Conservation (phyloP, 225 moss, liverwort and hornwort species). For the Neckera pumila region DNA sequence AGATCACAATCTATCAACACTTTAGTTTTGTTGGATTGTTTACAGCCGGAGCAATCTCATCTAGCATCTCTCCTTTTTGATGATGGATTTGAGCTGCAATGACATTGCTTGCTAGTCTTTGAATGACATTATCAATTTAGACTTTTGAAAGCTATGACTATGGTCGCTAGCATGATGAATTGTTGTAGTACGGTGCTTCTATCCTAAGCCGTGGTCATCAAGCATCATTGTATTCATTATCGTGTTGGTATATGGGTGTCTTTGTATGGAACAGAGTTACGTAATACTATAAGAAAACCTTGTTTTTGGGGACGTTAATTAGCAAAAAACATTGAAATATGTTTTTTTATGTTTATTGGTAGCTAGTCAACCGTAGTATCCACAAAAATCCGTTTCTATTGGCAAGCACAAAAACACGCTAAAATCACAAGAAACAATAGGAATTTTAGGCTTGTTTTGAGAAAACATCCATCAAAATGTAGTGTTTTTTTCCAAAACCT, state of each 20-base stretch:
- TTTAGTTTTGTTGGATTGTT: neutral
- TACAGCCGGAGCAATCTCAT: neutral
- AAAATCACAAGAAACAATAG: no score
- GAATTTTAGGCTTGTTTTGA: no score
- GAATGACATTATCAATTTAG: neutral
- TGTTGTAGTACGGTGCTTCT: constrained; percentile 10
- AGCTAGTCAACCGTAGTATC: no score
- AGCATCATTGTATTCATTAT: neutral
- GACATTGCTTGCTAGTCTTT: neutral
- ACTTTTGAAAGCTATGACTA: neutral
- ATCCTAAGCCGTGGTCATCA: neutral
- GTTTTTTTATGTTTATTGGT: no score
- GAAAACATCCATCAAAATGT: no score
- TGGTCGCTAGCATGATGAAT: constrained; percentile 22
- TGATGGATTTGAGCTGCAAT: neutral
- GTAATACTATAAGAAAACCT: no score
- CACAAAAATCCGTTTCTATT: no score
- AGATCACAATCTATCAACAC: neutral
- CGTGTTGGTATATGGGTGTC: neutral
- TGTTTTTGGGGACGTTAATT: no score
- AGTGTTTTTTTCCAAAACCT: no score
- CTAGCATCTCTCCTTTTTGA: neutral
- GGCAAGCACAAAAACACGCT: no score
- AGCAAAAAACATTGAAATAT: no score
- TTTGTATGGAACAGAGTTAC: neutral